Conservation (phyloP, 768 basidiomycete genomes). For the Suillus spraguei region DNA sequence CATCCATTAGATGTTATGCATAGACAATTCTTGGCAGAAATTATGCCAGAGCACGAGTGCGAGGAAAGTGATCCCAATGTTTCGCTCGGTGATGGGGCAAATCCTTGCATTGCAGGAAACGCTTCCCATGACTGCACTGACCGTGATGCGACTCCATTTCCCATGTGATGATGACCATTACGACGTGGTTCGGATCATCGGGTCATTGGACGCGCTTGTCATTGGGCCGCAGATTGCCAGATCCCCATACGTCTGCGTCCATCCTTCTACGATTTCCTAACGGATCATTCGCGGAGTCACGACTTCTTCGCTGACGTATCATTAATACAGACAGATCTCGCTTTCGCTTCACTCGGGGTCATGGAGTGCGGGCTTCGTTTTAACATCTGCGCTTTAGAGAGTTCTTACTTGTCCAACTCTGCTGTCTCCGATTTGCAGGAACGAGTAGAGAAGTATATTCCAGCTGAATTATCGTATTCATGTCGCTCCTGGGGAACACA, state of each 20-base stretch:
- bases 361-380: constrained; percentile 27
- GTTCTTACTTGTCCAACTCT: constrained; percentile 27
- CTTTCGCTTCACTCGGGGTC: constrained; percentile 22
- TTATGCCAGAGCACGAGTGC: not conserved
- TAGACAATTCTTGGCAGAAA: not conserved
- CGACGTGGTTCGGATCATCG: not conserved
- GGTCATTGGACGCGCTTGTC: constrained; percentile 8
- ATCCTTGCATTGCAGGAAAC: constrained; percentile 2
- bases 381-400: constrained; percentile 17
- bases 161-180: not conserved
- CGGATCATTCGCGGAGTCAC: constrained; percentile 12
- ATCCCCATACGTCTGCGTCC: constrained; percentile 23
- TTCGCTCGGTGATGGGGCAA: constrained; percentile 9
- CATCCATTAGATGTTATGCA: constrained; percentile 11
- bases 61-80: not conserved
- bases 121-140: not conserved
- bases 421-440: constrained; percentile 18
- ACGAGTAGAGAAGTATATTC: constrained; percentile 23
- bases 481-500: constrained; percentile 36
- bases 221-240: not conserved
- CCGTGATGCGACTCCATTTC: not conserved
- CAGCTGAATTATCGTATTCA: constrained; percentile 30
- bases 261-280: constrained; percentile 32
- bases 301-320: constrained; percentile 16
- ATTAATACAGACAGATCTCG: constrained; percentile 5